phyloP scores from a whole-genome alignment of 768 basidiomycete genomes.

The Boletus pseudo-olivaceus region DNA sequence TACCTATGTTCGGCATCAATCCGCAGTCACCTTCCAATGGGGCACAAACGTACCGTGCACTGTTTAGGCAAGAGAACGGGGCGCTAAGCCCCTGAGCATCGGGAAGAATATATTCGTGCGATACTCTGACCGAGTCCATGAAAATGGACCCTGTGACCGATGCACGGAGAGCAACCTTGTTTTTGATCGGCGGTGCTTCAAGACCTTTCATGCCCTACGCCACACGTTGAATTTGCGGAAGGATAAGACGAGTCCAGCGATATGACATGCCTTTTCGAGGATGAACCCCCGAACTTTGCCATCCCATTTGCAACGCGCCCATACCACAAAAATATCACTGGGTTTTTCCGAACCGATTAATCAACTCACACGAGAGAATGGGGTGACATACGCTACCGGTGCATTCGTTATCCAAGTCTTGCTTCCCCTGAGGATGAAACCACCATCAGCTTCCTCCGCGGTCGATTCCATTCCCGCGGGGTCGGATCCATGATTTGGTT shows the following conservation, averaged over 20 bases:
- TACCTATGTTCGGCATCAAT: constrained; percentile 39
- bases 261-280: constrained; percentile 68
- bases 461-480: constrained; percentile 97
- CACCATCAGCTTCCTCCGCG: constrained; percentile 80
- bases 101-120: constrained; percentile 72
- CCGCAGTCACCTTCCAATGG: not conserved
- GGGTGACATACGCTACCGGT: constrained; percentile 69
- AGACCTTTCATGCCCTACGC: constrained; percentile 78
- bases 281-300: constrained; percentile 85
- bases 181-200: constrained; percentile 82
- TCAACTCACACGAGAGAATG: not conserved
- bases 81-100: constrained; percentile 73
- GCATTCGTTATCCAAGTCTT: constrained; percentile 99
- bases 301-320: constrained; percentile 97
- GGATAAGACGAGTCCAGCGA: not conserved
- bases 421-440: constrained; percentile 82
- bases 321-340: constrained; percentile 87
- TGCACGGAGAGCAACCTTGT: constrained; percentile 87
- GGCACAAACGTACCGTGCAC: constrained; percentile 51
- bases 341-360: constrained; percentile 8
- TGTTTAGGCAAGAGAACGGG: constrained; percentile 92
- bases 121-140: constrained; percentile 86
- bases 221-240: not conserved
- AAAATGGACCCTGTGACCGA: constrained; percentile 85
- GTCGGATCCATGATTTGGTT: constrained; percentile 96